Percentiles rank a stretch among this genome's conserved stretches.
Evolutionary conservation across 257 asterid genomes (phyloP).

Genomic region (Primulina huaijiensis): DNA sequence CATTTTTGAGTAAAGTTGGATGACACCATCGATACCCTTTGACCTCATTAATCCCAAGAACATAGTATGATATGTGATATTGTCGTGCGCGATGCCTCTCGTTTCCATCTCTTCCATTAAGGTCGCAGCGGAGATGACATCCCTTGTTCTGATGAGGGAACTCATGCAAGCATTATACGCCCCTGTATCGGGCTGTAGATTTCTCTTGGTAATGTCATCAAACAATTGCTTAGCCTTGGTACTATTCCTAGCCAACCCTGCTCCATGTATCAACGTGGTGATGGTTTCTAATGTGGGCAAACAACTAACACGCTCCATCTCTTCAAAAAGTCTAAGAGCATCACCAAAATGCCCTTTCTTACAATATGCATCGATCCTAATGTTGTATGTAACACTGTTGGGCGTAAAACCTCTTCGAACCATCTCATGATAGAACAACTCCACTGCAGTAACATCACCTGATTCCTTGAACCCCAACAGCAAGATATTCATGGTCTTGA

Average conservation of each 20-base stretch:
- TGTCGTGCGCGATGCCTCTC: slow-evolving; percentile 49
- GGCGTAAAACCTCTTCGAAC: slow-evolving; percentile 81
- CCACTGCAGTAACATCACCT: slow-evolving; percentile 73
- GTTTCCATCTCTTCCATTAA: slow-evolving; percentile 71
- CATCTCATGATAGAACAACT: slow-evolving; percentile 91
- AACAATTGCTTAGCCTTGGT: slow-evolving; percentile 60
- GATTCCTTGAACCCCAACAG: slow-evolving; percentile 89
- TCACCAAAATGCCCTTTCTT: slow-evolving; percentile 67
- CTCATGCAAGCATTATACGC: slow-evolving; percentile 79
- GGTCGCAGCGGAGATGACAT: slow-evolving; percentile 50
- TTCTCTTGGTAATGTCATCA: slow-evolving; percentile 44
- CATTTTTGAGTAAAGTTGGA: slow-evolving; percentile 58
- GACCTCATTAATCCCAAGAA: slow-evolving; percentile 66
- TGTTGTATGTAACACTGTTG: slow-evolving; percentile 51
- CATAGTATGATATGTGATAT: slow-evolving; percentile 72
- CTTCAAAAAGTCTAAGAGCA: slow-evolving; percentile 74
- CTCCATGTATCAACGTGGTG: slow-evolving; percentile 88
- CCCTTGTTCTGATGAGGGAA: slow-evolving; percentile 56
- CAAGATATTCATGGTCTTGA: slow-evolving; percentile 85
- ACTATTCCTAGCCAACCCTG: slow-evolving; percentile 71
- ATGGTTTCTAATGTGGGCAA: slow-evolving; percentile 65
- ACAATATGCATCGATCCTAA: slow-evolving; percentile 77
- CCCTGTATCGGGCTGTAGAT: slow-evolving; percentile 53
- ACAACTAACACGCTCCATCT: slow-evolving; percentile 55
- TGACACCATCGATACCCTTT: slow-evolving; percentile 47